Evolutionary conservation across 139 green algal species (phyloP).

Genomic region (Chara braunii): DNA sequence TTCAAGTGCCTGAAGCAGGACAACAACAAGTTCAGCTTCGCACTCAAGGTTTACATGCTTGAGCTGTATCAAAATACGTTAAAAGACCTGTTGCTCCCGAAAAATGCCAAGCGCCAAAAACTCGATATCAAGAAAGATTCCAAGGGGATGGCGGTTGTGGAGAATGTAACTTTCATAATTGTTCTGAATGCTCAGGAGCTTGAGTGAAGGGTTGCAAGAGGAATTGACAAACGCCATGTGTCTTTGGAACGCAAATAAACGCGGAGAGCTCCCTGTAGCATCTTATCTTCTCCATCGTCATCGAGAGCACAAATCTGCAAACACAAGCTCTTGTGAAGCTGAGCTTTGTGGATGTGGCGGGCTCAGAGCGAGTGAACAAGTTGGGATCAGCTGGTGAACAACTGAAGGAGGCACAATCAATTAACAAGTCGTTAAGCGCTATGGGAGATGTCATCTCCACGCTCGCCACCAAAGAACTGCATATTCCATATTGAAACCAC

Average conservation of each 20-base stretch:
- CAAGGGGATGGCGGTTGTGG: constrained; percentile 86
- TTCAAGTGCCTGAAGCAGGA: constrained; percentile 71
- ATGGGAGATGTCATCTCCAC: constrained; percentile 93
- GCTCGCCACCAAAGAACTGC: constrained; percentile 67
- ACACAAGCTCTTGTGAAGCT: constrained; percentile 87
- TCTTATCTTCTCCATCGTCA: constrained; percentile 85
- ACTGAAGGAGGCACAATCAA: constrained; percentile 93
- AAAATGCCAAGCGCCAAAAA: constrained; percentile 44
- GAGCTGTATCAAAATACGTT: constrained; percentile 88
- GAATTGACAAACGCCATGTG: constrained; percentile 30
- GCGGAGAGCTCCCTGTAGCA: constrained; percentile 58
- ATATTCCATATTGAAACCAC: constrained; percentile 96
- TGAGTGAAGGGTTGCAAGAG: constrained; percentile 18
- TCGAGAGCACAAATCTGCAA: constrained; percentile 90
- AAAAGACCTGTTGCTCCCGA: constrained; percentile 71
- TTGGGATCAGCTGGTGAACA: constrained; percentile 72
- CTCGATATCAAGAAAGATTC: constrained; percentile 98
- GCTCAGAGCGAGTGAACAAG: constrained; percentile 94
- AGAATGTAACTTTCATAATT: constrained; percentile 62
- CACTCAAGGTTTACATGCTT: constrained; percentile 79
- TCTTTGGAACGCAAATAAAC: constrained; percentile 48
- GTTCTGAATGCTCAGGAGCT: constrained; percentile 34
- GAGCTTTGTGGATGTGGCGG: constrained; percentile 90
- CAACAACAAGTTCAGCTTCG: constrained; percentile 64
- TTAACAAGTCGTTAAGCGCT: constrained; percentile 95